Percentiles rank a stretch among this genome's conserved stretches.
These are phyloP conservation scores for Saccharomyces hybrid DNA, from an alignment of 1,139 yeast genomes.

Conservation along the genomic window DNA sequence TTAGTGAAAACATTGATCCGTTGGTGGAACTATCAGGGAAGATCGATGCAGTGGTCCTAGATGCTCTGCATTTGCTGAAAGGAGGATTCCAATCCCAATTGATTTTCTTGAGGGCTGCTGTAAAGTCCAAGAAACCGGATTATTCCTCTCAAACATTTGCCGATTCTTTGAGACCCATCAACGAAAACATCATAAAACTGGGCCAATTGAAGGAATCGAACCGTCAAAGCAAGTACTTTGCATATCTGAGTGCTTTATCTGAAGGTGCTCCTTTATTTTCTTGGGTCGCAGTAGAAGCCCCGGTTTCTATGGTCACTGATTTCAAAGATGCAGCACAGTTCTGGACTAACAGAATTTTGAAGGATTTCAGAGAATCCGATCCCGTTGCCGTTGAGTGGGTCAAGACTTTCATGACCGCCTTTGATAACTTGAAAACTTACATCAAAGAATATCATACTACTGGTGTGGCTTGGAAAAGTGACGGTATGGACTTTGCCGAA, in stretches of 20 bases:
- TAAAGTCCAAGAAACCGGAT: slow-evolving; percentile 58
- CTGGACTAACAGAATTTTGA: slow-evolving; percentile 85
- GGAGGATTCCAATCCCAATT: slow-evolving; percentile 57
- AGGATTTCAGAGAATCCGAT: slow-evolving; percentile 70
- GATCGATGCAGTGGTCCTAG: slow-evolving; percentile 56
- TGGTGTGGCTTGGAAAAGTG: slow-evolving; percentile 73
- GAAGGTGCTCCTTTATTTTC: slow-evolving; percentile 89
- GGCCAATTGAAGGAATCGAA: slow-evolving; percentile 64
- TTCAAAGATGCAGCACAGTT: slow-evolving; percentile 88
- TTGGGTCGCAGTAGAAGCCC: slow-evolving; percentile 74
- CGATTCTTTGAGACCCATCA: slow-evolving; percentile 61
- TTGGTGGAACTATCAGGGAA: slow-evolving; percentile 49
- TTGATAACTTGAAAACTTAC: slow-evolving; percentile 62
- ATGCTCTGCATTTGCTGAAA: slow-evolving; percentile 48
- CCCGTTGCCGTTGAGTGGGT: slow-evolving; percentile 75
- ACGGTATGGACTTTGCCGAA: slow-evolving; percentile 42
- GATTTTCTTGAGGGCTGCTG: slow-evolving; percentile 50
- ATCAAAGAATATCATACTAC: slow-evolving; percentile 72
- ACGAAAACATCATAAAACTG: slow-evolving; percentile 50
- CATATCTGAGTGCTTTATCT: slow-evolving; percentile 73
- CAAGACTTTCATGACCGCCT: slow-evolving; percentile 48
- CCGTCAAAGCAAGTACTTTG: slow-evolving; percentile 54
- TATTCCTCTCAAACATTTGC: slow-evolving; percentile 45
- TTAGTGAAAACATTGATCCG: slow-evolving; percentile 49
- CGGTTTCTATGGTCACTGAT: slow-evolving; percentile 65